Evolutionary conservation across 2,329 filamentous ascomycete species (phyloP).

Genomic region (Dactylonectria estremocensis): DNA sequence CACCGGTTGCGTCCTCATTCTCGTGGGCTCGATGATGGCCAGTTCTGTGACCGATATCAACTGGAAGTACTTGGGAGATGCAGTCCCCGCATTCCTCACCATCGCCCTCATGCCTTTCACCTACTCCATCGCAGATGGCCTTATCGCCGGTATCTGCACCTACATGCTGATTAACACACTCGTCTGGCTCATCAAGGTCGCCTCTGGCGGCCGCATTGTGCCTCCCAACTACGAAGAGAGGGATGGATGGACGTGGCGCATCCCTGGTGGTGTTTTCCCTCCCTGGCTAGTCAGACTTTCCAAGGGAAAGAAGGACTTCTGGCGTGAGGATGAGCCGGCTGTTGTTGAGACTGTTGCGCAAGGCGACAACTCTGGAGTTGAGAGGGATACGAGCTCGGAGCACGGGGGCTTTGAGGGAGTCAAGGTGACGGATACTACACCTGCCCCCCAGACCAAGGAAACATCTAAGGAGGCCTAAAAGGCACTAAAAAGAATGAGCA

Average conservation of each 20-base stretch:
- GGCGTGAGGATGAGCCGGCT: conserved; percentile 62
- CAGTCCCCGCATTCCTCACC: conserved; percentile 87
- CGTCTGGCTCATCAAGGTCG: conserved; percentile 78
- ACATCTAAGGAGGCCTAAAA: conserved; percentile 20
- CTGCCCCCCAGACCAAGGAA: conserved; percentile 41
- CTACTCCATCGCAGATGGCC: conserved; percentile 88
- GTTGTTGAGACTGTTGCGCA: conserved; percentile 37
- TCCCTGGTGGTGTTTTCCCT: conserved; percentile 82
- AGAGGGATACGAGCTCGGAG: conserved; percentile 43
- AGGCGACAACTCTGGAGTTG: conserved; percentile 29
- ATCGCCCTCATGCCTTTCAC: conserved; percentile 92
- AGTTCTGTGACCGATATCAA: conserved; percentile 86
- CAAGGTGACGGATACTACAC: conserved; percentile 38
- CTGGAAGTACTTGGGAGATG: conserved; percentile 89
- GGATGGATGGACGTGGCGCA: conserved; percentile 85
- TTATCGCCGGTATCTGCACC: conserved; percentile 84
- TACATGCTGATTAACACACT: conserved; percentile 83
- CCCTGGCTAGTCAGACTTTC: conserved; percentile 78
- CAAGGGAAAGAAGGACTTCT: conserved; percentile 82
- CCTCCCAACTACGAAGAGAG: conserved; percentile 83
- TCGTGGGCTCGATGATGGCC: conserved; percentile 92
- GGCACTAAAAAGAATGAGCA: neutral
- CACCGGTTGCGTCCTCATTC: conserved; percentile 88
- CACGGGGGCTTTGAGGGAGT: conserved; percentile 43
- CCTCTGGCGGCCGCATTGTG: conserved; percentile 77